Percentiles rank a stretch among this genome's conserved stretches.
Evolutionary conservation across 768 basidiomycete genomes (phyloP).

Genomic region (Ramaria sp.): DNA sequence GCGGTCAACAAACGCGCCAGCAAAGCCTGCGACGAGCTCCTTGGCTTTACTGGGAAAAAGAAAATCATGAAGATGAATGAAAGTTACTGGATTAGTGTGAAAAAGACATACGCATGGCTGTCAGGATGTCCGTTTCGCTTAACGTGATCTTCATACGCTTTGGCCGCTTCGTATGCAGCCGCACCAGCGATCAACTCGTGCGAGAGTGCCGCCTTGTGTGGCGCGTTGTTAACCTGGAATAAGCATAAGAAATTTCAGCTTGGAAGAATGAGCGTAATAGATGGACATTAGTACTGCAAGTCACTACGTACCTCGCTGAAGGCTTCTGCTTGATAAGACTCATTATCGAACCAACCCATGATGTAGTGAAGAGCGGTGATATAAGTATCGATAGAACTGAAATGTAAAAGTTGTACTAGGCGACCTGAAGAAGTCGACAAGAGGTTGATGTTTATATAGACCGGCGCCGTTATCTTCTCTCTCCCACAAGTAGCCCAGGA

Average conservation of each 20-base stretch:
- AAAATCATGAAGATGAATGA: not conserved
- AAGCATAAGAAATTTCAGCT: not conserved
- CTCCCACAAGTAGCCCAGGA: no score
- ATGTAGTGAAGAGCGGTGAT: constrained; percentile 10
- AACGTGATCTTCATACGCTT: constrained; percentile 49
- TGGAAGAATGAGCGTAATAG: not conserved
- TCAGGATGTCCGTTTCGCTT: constrained; percentile 36
- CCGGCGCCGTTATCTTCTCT: no score
- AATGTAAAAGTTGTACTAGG: no score
- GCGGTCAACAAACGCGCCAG: constrained; percentile 43
- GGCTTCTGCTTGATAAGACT: constrained; percentile 31
- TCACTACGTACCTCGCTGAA: constrained; percentile 27
- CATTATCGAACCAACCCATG: constrained; percentile 34
- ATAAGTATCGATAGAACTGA: not conserved
- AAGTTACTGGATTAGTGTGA: not conserved
- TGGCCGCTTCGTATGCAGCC: constrained; percentile 57
- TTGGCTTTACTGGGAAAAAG: constrained; percentile 19
- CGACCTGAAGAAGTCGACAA: no score
- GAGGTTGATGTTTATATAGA: no score
- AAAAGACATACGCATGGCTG: constrained; percentile 40
- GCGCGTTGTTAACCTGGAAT: constrained; percentile 33
- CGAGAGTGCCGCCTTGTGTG: constrained; percentile 47
- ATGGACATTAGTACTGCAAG: constrained; percentile 12
- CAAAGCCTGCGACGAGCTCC: constrained; percentile 32
- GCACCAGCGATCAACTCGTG: constrained; percentile 63